These are phyloP conservation scores for Dactylellina parvicollis DNA, from an alignment of 2,329 filamentous ascomycete genomes.

Conservation along the genomic window DNA sequence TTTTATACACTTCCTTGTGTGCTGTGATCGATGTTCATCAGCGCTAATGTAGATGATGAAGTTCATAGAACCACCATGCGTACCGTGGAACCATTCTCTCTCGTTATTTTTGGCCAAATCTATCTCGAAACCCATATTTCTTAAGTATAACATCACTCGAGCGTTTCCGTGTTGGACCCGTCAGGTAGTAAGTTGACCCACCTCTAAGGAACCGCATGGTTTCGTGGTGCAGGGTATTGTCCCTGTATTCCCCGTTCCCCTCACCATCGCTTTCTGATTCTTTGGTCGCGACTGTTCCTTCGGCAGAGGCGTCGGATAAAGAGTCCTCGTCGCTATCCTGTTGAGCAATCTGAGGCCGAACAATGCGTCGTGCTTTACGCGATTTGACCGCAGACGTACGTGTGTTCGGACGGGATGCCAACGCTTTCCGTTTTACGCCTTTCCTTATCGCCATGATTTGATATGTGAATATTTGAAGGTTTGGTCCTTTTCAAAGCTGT, in stretches of 20 bases:
- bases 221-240: constrained; percentile 68
- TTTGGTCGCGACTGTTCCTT: neutral
- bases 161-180: neutral
- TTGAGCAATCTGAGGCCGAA: neutral
- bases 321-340: constrained; percentile 3
- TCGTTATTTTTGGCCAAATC: constrained; percentile 71
- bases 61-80: neutral
- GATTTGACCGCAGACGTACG: constrained; percentile 13
- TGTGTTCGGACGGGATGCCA: constrained; percentile 26
- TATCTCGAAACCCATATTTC: constrained; percentile 16
- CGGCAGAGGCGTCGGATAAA: neutral
- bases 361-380: neutral
- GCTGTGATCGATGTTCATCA: constrained; percentile 65
- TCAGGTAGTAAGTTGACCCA: constrained; percentile 13
- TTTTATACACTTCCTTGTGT: constrained; percentile 81
- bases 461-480: constrained; percentile 10
- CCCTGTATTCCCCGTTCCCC: constrained; percentile 62
- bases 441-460: constrained; percentile 2
- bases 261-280: neutral
- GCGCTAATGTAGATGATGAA: neutral
- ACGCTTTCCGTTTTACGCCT: constrained; percentile 1
- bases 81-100: constrained; percentile 70
- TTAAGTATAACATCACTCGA: neutral
- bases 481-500: too few relatives aligned
- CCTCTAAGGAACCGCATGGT: constrained; percentile 68